Base-by-base conservation (phyloP, 805 yeast genomes). In the Danielozyma ontarioensis region DNA sequence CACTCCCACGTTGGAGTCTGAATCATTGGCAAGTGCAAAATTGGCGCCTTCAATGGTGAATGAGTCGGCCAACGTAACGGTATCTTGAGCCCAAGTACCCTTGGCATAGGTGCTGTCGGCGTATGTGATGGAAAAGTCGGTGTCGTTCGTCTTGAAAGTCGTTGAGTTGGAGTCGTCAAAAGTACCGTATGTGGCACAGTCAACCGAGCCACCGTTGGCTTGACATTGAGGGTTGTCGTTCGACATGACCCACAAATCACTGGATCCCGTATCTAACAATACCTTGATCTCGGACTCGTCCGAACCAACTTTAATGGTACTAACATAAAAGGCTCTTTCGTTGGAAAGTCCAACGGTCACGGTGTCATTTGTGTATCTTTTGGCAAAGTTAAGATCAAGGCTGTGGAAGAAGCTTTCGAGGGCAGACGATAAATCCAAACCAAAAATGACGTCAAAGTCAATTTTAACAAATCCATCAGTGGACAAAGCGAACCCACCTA, bases 181-280 rank as follows among this genome's bases (percentile, higher is more conserved):
- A 12, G 52, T 42, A 14, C 53, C 56, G 29, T 36, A 36, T 18
- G 37, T 30, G 16, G 33, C 41, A 34, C 57, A 48, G 31, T 47
- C 39, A 28, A 57, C 37, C 2, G 30, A 25, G 4, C 57, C 58
- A 13, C 55, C 57, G 36, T 50, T 42, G 18, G 41, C 22, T 3
- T 23, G 7, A 35, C 60, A 53, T n/a, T 51, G 42, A 3, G 53
- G 45, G 37, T 50, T 53, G 13, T 43, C 35, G 8, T 35, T 5
- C 5, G 36, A 24, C 32, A 10, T 40, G 17, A 81, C 74, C 85
- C 86, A 81, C 16, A 83, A 57, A 51, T 83, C 90, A 0, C 83
- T 71, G 0, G 88, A 80, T 2, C 90, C 93, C 1, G 89, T 83
- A 48, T 83, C 93, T n/a, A 83, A 51, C 24, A 79, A 52, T 6